A percentile compares a stretch with the other conserved stretches of the same genome.
phyloP scores from a whole-genome alignment of 805 yeast genomes.

The Scheffersomyces ergatensis region DNA sequence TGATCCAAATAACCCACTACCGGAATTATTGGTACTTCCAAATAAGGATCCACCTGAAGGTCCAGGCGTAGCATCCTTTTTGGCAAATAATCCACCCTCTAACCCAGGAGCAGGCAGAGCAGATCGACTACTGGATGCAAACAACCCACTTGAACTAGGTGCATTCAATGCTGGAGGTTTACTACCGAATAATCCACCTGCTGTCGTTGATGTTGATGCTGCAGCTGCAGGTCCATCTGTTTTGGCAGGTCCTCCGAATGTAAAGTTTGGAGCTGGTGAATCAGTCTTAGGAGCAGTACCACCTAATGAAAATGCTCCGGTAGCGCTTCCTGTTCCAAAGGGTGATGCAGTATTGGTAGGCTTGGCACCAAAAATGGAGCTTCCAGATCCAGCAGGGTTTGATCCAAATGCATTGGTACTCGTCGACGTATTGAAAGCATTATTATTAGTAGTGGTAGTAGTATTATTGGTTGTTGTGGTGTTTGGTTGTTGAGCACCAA shows the following conservation, averaged over 20 bases:
- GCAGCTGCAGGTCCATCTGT: conserved; percentile 6
- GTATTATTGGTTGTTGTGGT: background rate
- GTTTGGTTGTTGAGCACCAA: conserved; percentile 9
- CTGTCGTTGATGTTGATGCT: conserved; percentile 3
- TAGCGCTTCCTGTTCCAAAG: conserved; percentile 12
- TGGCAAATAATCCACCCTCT: conserved; percentile 15
- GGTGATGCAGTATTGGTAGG: conserved; percentile 7
- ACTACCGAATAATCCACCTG: conserved; percentile 5
- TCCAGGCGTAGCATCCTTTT: conserved; percentile 13
- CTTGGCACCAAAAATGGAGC: conserved; percentile 13
- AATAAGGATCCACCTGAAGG: conserved; percentile 18
- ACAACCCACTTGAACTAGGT: background rate
- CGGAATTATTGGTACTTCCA: conserved; percentile 9
- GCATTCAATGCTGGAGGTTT: conserved; percentile 2
- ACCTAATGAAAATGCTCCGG: too few relatives aligned
- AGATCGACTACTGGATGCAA: conserved; percentile 3
- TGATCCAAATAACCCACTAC: conserved; percentile 19
- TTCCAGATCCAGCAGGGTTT: conserved; percentile 12
- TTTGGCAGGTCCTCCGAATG: conserved; percentile 11
- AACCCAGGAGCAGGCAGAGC: conserved; percentile 6
- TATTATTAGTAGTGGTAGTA: background rate
- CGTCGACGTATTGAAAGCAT: background rate
- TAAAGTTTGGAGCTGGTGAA: conserved; percentile 14
- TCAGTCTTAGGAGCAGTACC: conserved; percentile 7
- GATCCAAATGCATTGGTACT: conserved; percentile 9